phyloP scores from a whole-genome alignment of 768 basidiomycete species.

The Chalciporus pseudorubinellus region DNA sequence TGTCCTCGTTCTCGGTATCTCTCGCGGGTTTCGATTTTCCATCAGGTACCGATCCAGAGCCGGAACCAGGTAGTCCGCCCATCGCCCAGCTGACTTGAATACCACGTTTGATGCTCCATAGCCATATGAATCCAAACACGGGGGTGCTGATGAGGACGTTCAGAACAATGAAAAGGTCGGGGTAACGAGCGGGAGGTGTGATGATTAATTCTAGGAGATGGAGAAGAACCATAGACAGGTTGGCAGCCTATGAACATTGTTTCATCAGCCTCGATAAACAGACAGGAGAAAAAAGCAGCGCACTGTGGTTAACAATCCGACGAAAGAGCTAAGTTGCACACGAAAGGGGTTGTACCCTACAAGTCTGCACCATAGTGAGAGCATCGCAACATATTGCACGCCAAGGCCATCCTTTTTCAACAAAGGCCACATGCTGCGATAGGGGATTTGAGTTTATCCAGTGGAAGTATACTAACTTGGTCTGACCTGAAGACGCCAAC shows the following conservation, averaged over 20 bases:
- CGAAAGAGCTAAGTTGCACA: conserved; percentile 42
- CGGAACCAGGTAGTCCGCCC: conserved; percentile 45
- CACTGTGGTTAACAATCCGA: conserved; percentile 55
- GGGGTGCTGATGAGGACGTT: conserved; percentile 81
- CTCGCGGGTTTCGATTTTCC: background rate
- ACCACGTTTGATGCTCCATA: conserved; percentile 85
- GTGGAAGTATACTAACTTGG: background rate
- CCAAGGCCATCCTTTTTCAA: conserved; percentile 75
- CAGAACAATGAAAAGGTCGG: conserved; percentile 80
- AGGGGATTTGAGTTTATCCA: background rate
- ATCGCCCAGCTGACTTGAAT: conserved; percentile 81
- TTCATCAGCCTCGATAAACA: background rate
- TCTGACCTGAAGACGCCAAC: conserved; percentile 84
- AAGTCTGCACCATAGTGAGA: conserved; percentile 77
- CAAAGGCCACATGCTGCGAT: conserved; percentile 88
- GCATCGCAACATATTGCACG: conserved; percentile 66
- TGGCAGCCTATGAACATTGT: conserved; percentile 42
- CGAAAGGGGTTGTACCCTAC: conserved; percentile 75
- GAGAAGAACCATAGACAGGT: conserved; percentile 50
- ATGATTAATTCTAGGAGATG: conserved; percentile 65
- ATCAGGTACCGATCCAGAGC: background rate
- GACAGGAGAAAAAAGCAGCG: conserved; percentile 6
- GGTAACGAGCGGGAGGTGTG: conserved; percentile 70
- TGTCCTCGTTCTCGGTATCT: conserved; percentile 9
- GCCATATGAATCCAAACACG: conserved; percentile 79